Evolutionary conservation across 2,329 filamentous ascomycete genomes (phyloP).

Genomic region (Pyrenochaeta sp.): DNA sequence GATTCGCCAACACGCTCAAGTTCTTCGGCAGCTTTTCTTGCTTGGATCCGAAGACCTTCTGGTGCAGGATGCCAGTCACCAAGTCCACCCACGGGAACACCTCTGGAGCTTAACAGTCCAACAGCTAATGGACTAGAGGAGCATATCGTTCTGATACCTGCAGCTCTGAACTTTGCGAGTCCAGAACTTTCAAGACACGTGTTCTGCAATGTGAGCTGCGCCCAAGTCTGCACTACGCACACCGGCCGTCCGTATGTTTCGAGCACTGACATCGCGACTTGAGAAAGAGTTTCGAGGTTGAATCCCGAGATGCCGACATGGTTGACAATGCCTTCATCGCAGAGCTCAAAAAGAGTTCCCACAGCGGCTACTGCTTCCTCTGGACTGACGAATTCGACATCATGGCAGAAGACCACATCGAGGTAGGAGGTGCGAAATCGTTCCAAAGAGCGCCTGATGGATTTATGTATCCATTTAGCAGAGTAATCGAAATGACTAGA

Average conservation of each 20-base stretch:
- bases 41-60: neutral
- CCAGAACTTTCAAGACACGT: conserved; percentile 58
- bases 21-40: neutral
- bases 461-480: conserved; percentile 66
- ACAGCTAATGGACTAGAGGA: conserved; percentile 87
- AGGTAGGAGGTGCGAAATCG: conserved; percentile 69
- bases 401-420: conserved; percentile 78
- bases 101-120: conserved; percentile 78
- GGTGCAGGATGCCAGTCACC: conserved; percentile 76
- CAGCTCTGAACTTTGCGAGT: conserved; percentile 66
- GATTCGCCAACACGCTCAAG: neutral
- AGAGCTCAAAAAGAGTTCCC: conserved; percentile 73
- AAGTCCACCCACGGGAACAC: conserved; percentile 76
- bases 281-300: conserved; percentile 73
- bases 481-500: conserved; percentile 72
- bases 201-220: conserved; percentile 87
- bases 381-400: conserved; percentile 72
- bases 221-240: conserved; percentile 85
- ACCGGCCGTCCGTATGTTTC: conserved; percentile 77
- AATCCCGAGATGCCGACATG: conserved; percentile 92
- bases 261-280: conserved; percentile 72
- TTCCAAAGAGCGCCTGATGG: conserved; percentile 67
- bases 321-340: conserved; percentile 71
- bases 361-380: conserved; percentile 19
- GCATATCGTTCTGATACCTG: conserved; percentile 78